Conservation (phyloP, 129 eudicot genomes). For the Ambrosia artemisiifolia region DNA sequence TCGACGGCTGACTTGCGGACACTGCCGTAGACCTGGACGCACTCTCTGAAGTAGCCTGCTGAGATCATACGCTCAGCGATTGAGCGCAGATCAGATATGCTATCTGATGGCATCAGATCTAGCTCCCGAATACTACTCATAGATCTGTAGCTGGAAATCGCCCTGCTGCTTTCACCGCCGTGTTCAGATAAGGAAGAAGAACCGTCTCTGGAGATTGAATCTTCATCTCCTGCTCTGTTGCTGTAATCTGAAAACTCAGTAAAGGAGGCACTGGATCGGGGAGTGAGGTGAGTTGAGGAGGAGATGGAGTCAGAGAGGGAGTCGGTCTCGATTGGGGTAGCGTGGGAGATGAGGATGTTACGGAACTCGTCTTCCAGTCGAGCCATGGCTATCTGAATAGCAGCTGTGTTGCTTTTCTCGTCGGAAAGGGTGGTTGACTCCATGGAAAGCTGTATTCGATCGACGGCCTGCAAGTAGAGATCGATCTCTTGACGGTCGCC, state of each 20-base stretch:
- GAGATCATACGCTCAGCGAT: slow-evolving; percentile 64
- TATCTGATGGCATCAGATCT: slow-evolving; percentile 47
- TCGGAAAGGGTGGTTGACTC: slow-evolving; percentile 41
- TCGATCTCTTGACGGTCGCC: slow-evolving; percentile 62
- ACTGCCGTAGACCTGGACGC: slow-evolving; percentile 56
- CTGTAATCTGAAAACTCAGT: slow-evolving; percentile 20
- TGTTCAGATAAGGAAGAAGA: slow-evolving; percentile 20
- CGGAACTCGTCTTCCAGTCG: slow-evolving; percentile 75
- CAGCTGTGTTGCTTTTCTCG: slow-evolving; percentile 34
- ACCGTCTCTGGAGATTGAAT: slow-evolving; percentile 14
- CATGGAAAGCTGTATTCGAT: slow-evolving; percentile 52
- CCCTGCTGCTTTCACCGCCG: slow-evolving; percentile 19
- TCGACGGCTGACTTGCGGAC: slow-evolving; percentile 48
- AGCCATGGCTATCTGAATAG: slow-evolving; percentile 79
- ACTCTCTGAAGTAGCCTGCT: slow-evolving; percentile 45
- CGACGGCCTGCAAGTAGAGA: slow-evolving; percentile 57
- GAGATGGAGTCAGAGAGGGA: slow-evolving; percentile 33
- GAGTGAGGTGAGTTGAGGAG: slow-evolving; percentile 18
- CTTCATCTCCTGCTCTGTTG: slow-evolving; percentile 17
- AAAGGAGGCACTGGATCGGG: slow-evolving; percentile 5
- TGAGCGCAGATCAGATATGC: slow-evolving; percentile 40
- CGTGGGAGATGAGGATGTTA: slow-evolving; percentile 41
- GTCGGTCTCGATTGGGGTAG: slow-evolving; percentile 50
- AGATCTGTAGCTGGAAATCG: slow-evolving; percentile 45
- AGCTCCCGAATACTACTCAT: slow-evolving; percentile 55